Percentiles rank a stretch among this genome's conserved stretches.
These are phyloP conservation scores for Magnolia sinica DNA, from an alignment of 164 flowering plant species.

Conservation along the genomic window DNA sequence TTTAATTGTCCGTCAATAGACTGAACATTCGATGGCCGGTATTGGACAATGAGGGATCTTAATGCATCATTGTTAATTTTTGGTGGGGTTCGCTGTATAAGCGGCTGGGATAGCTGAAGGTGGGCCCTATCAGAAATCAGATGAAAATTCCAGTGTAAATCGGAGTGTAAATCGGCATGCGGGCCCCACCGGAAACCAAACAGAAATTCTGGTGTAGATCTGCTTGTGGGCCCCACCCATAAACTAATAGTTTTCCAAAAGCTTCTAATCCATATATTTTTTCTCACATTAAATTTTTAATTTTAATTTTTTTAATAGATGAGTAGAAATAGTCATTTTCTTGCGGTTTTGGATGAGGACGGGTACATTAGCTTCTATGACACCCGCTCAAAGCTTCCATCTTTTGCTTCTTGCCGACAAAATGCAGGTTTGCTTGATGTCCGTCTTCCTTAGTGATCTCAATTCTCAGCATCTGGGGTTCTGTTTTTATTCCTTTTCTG, in stretches of 20 bases:
- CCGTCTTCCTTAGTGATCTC: neutral
- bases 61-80: too few species aligned
- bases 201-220: neutral
- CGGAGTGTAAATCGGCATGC: neutral
- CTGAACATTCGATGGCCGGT: too few species aligned
- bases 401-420: constrained; percentile 36
- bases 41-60: too few species aligned
- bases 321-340: constrained; percentile 44
- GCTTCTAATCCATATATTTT: neutral
- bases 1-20: too few species aligned
- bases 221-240: neutral
- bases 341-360: constrained; percentile 81
- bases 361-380: constrained; percentile 72
- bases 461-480: neutral
- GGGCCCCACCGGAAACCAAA: neutral
- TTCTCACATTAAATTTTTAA: neutral
- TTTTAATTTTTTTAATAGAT: constrained; percentile 34
- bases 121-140: too few species aligned
- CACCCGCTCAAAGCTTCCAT: constrained; percentile 44
- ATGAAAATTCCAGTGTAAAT: too few species aligned
- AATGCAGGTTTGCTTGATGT: constrained; percentile 45
- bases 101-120: too few species aligned
- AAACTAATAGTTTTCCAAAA: neutral
- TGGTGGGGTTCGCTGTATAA: too few species aligned
- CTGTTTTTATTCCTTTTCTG: neutral